These are phyloP conservation scores for Wickerhamiella hasegawae DNA, from an alignment of 805 yeast genomes.

Conservation along the genomic window DNA sequence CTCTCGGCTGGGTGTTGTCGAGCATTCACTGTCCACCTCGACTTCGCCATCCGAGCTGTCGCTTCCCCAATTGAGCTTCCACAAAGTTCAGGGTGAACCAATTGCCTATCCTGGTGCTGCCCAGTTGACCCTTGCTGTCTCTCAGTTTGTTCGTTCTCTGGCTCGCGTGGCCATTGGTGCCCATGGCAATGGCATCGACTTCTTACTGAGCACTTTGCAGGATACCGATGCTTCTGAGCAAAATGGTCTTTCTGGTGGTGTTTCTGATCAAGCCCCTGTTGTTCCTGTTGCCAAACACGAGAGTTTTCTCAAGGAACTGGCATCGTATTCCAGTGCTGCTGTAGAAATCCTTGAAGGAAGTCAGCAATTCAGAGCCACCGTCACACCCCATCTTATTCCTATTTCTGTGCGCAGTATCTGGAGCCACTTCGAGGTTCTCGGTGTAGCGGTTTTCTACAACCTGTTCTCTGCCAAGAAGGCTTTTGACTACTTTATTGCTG, in stretches of 20 bases:
- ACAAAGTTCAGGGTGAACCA: constrained; percentile 1
- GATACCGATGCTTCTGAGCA: background rate
- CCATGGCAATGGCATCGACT: background rate
- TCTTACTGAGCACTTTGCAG: background rate
- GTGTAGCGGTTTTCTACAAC: constrained; percentile 36
- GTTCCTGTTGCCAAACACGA: background rate
- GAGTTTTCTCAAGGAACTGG: constrained; percentile 9
- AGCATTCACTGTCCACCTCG: no score
- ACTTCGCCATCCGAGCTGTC: constrained; percentile 8
- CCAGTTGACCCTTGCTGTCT: constrained; percentile 4
- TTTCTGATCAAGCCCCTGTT: background rate
- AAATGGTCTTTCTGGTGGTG: background rate
- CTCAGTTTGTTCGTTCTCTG: constrained; percentile 2
- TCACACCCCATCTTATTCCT: constrained; percentile 5
- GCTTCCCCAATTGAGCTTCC: constrained; percentile 8
- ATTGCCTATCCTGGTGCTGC: constrained; percentile 8
- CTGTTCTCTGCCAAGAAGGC: constrained; percentile 30
- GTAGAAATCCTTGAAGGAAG: constrained; percentile 31
- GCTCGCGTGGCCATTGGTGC: constrained; percentile 1
- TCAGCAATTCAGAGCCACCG: constrained; percentile 3
- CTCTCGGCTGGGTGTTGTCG: constrained; percentile 8
- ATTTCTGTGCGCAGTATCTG: constrained; percentile 37
- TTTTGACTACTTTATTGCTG: constrained; percentile 31
- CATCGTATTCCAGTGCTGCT: constrained; percentile 22
- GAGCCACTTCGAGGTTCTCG: constrained; percentile 47